Conservation (phyloP, 805 yeast genomes). For the Monosporozyma aerobia region DNA sequence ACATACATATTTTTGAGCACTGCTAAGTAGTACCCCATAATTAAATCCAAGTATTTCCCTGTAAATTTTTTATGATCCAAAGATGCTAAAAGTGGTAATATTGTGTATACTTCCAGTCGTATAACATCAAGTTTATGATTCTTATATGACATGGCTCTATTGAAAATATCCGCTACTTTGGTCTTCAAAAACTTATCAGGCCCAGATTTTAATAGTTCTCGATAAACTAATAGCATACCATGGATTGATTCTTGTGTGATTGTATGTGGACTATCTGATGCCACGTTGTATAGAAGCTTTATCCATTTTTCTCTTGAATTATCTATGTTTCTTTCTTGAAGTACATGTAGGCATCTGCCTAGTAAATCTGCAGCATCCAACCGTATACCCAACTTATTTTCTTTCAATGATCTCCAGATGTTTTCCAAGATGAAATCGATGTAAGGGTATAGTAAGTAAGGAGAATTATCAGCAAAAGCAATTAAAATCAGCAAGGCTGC, state of each 20-base stretch:
- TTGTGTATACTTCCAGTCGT: constrained; percentile 74
- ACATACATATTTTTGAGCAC: constrained; percentile 61
- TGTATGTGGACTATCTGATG: constrained; percentile 10
- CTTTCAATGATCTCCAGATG: constrained; percentile 82
- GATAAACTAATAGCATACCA: constrained; percentile 73
- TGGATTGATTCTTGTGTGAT: constrained; percentile 60
- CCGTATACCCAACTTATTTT: constrained; percentile 63
- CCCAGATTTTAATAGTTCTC: constrained; percentile 57
- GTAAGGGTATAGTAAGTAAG: constrained; percentile 70
- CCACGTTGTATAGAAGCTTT: constrained; percentile 45
- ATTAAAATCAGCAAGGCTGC: constrained; percentile 80
- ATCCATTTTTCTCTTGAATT: constrained; percentile 65
- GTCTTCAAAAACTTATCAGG: constrained; percentile 66
- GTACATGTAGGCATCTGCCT: constrained; percentile 66
- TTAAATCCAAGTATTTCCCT: constrained; percentile 69
- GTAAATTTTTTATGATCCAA: constrained; percentile 71
- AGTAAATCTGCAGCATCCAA: constrained; percentile 78
- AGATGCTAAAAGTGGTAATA: constrained; percentile 73
- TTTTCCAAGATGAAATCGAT: constrained; percentile 70
- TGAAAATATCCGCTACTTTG: constrained; percentile 69
- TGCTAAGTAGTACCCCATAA: constrained; percentile 65
- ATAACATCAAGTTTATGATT: constrained; percentile 70
- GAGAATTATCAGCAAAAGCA: constrained; percentile 79
- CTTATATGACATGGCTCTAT: constrained; percentile 60
- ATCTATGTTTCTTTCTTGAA: constrained; percentile 66